Percentiles rank a stretch among this genome's conserved stretches.
These are phyloP conservation scores for Yamadazyma jaroonii DNA, from an alignment of 1,139 yeast genomes.

Conservation along the genomic window DNA sequence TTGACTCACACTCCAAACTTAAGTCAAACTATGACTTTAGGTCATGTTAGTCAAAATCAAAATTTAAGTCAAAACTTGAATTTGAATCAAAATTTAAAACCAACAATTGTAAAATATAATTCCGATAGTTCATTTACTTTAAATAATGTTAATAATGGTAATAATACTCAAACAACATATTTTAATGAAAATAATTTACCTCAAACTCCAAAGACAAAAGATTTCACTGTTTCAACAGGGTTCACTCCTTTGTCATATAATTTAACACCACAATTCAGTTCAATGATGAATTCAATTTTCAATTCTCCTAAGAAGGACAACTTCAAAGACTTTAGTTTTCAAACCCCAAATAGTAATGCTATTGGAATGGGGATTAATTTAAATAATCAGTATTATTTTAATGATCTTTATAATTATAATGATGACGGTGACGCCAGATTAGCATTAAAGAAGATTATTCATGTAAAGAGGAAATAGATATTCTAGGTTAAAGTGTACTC, in stretches of 20 bases:
- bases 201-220: constrained; percentile 37
- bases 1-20: not conserved
- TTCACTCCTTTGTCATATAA: constrained; percentile 31
- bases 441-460: constrained; percentile 40
- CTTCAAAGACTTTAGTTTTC: constrained; percentile 25
- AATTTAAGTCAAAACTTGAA: too few species aligned
- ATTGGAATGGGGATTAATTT: constrained; percentile 5
- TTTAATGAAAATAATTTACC: constrained; percentile 20
- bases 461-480: constrained; percentile 26
- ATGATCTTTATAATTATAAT: constrained; percentile 7
- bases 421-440: constrained; percentile 43
- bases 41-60: too few species aligned
- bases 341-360: not conserved
- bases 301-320: constrained; percentile 31
- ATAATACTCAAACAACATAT: too few species aligned
- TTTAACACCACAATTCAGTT: constrained; percentile 44
- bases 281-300: constrained; percentile 42
- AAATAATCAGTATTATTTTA: constrained; percentile 4
- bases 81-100: too few species aligned
- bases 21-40: too few species aligned
- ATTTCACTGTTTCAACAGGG: constrained; percentile 27
- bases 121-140: too few species aligned
- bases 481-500: too few species aligned
- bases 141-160: too few species aligned
- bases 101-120: too few species aligned